Evolutionary conservation across 768 basidiomycete species (phyloP), one percentile per base, ranked within the genome.

Genomic region (Fomitopsis pulvina): DNA sequence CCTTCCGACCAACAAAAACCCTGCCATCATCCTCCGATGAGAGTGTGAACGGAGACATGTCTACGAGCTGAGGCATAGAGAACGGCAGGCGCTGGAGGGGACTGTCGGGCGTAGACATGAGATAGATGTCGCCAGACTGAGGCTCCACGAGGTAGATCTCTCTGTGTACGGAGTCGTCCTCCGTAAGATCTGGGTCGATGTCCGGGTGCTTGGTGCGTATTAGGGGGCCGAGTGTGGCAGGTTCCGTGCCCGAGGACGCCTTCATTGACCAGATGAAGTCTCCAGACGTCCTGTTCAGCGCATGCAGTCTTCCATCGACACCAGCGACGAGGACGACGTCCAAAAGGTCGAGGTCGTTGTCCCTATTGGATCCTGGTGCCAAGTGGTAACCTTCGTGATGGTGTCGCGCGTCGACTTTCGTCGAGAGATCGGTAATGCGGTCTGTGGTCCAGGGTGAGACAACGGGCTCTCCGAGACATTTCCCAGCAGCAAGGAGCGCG

Each of bases 131-230:
- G 6, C 95, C 95, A 4, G 88, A 85, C 71, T 93, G 88, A 0
- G 95, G 95, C 61, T 97, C 95, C 46, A 97, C 88, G 52, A 97
- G 85, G 68, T 95, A 98, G 39, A 86, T 78, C 63, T 92, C 90
- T 58, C 81, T 78, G 24, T 70, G 65, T 0, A 66, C 61, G 48
- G 69, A 63, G 42, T 77, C 75, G 24, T 69, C 66, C 54, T 84
- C 83, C 10, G 66, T 73, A 40, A 76, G 57, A 56, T 85, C 82
- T 6, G 76, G 71, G 61, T 85, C 80, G 41, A 72, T 61, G 39
- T 81, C 69, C 10, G 75, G 63, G 57, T 88, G 87, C 40, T 75
- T 68, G 0, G 87, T 89, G 60, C 85, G 79, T 48, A 91, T 78
- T 50, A 92, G 83, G 1, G 88, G 86, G 0, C 77, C 75, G 21